Percentiles rank a stretch among this genome's conserved stretches.
Evolutionary conservation across 306 rosid genomes (phyloP).

Genomic region (Sicyos baderoa): DNA sequence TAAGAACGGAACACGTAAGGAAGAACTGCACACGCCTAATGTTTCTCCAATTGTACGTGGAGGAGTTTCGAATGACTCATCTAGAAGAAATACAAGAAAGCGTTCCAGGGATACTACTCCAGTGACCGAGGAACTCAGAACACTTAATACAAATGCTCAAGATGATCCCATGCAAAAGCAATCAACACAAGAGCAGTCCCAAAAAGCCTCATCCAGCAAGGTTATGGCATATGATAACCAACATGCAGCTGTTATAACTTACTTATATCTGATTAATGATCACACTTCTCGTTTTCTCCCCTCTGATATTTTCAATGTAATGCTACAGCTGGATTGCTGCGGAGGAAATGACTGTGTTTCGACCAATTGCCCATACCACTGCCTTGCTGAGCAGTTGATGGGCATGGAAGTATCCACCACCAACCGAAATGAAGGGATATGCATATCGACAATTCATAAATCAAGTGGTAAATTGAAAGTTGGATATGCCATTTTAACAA

Average conservation of each 20-base stretch:
- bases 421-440: constrained; percentile 40
- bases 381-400: constrained; percentile 55
- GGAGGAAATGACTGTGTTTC: constrained; percentile 23
- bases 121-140: constrained; percentile 22
- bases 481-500: background rate
- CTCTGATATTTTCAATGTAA: constrained; percentile 29
- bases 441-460: constrained; percentile 56
- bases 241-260: constrained; percentile 24
- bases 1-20: constrained; percentile 21
- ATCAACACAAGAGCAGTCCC: constrained; percentile 28
- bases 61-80: constrained; percentile 27
- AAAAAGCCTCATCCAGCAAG: constrained; percentile 29
- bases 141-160: constrained; percentile 28
- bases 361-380: constrained; percentile 44
- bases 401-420: constrained; percentile 66
- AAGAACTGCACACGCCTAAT: constrained; percentile 13
- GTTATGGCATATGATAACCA: constrained; percentile 21
- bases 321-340: constrained; percentile 38
- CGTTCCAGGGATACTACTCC: constrained; percentile 33
- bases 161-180: constrained; percentile 28
- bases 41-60: constrained; percentile 23
- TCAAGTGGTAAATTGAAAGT: constrained; percentile 62
- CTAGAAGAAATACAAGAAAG: constrained; percentile 37
- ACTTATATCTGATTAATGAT: constrained; percentile 22
- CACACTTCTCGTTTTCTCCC: constrained; percentile 6